Base-by-base conservation (phyloP, 768 basidiomycete species). In the Mycena crocata region DNA sequence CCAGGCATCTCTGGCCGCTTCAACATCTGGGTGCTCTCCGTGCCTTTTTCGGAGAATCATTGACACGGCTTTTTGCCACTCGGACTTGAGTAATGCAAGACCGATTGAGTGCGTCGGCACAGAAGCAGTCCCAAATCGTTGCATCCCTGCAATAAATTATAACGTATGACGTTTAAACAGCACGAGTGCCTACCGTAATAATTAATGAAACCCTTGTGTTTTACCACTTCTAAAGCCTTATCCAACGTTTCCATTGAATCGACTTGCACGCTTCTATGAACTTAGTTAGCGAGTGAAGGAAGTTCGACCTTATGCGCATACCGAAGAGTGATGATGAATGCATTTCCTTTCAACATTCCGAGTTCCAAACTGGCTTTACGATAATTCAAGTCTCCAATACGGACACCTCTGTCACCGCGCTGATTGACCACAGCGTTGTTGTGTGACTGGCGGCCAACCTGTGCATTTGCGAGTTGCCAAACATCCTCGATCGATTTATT, bases 61-160 rank as follows among this genome's bases (percentile, higher is more conserved):
- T 21, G 91, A 88, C 39, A 94, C 84, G 7, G 98, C 98, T 66
- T 86, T 86, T 58, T 93, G 89, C 96, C 96, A 99, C 69, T 98
- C 91, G 1, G 93, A 93, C 72, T 89, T 89, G 26, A 99, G 85
- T 40, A 99, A 82, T 5, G 95, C 93, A 23, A 99, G 86, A 21
- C 98, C 98, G 60, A 99, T 96, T 2, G 92, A 84, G 74, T 99
- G 98, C 0, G 98, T 99, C 5, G 97, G 96, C 40, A 99, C 90
- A 34, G 95, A 91, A 19, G 98, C 95, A 2, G 96, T 99, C 51
- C 98, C 98, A 79, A 99, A 99, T 14, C 98, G 92, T 74, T 99
- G 98, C 97, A 99, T 99, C 48, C 97, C 96, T 93, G 42, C 34
- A 60, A 32, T 24, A 30, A 66, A n/a, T 66, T 62, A 34, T 65